Evolutionary conservation across 345 rosid genomes (phyloP).

Genomic region (Salix udensis): DNA sequence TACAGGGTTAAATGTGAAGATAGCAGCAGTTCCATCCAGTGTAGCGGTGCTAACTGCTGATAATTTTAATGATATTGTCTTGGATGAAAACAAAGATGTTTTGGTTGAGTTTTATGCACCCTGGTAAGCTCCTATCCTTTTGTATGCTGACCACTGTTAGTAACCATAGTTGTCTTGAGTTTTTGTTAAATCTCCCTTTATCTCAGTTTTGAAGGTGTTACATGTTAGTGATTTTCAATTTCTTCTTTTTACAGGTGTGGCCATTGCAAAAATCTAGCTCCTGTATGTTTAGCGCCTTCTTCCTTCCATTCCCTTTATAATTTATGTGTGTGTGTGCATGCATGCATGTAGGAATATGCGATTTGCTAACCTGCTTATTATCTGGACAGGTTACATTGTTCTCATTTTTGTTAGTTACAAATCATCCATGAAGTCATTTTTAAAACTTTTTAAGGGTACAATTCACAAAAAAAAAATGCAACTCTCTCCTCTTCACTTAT

Average conservation of each 20-base stretch:
- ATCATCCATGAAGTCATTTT: not conserved
- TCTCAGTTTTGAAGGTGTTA: not conserved
- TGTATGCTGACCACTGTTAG: not conserved
- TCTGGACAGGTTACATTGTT: not conserved
- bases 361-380: not conserved
- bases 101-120: slow-evolving; percentile 98
- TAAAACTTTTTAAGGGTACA: not conserved
- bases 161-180: not conserved
- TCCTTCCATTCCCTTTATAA: not conserved
- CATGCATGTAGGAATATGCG: not conserved
- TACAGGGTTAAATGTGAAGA: slow-evolving; percentile 85
- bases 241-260: slow-evolving; percentile 76
- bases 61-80: slow-evolving; percentile 71
- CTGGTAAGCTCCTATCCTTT: slow-evolving; percentile 45
- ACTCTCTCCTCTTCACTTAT: not conserved
- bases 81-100: slow-evolving; percentile 86
- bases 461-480: not conserved
- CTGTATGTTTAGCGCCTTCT: slow-evolving; percentile 48
- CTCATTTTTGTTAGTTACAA: not conserved
- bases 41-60: slow-evolving; percentile 75
- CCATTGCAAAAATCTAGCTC: slow-evolving; percentile 96
- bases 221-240: slow-evolving; percentile 11
- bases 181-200: not conserved
- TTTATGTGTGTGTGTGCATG: not conserved
- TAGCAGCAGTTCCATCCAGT: slow-evolving; percentile 67